These are phyloP conservation scores for Pseudogymnoascus sp. DNA, from an alignment of 2,329 filamentous ascomycete species.

Conservation along the genomic window DNA sequence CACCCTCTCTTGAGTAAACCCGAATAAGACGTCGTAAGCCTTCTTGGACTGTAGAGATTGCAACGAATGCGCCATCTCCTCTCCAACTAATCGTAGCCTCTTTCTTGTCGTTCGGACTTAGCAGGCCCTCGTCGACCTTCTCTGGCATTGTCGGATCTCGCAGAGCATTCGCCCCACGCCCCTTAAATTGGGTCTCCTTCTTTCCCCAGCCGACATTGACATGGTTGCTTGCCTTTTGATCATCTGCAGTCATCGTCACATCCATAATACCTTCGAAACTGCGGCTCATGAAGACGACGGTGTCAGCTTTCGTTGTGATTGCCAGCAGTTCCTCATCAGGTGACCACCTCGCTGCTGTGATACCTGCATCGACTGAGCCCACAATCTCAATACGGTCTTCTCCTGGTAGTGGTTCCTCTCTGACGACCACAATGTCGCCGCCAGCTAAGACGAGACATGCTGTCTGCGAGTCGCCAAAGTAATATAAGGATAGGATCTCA, in stretches of 20 bases:
- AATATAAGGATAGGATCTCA: slow-evolving; percentile 68
- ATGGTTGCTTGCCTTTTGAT: slow-evolving; percentile 81
- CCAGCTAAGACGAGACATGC: slow-evolving; percentile 79
- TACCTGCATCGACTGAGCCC: slow-evolving; percentile 86
- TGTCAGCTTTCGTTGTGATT: slow-evolving; percentile 70
- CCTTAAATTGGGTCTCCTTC: slow-evolving; percentile 95
- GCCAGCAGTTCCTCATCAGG: slow-evolving; percentile 88
- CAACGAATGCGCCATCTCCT: slow-evolving; percentile 85
- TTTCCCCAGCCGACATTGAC: slow-evolving; percentile 98
- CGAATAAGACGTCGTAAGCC: slow-evolving; percentile 69
- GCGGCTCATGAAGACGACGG: slow-evolving; percentile 85
- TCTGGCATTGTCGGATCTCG: slow-evolving; percentile 93
- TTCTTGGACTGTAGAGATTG: slow-evolving; percentile 70
- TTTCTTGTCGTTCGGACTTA: slow-evolving; percentile 67
- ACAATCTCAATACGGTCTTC: slow-evolving; percentile 88
- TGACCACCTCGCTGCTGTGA: slow-evolving; percentile 84
- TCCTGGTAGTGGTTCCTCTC: slow-evolving; percentile 57
- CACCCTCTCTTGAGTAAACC: slow-evolving; percentile 83
- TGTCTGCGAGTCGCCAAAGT: slow-evolving; percentile 71
- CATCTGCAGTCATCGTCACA: slow-evolving; percentile 61
- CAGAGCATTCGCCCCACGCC: slow-evolving; percentile 75
- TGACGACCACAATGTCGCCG: slow-evolving; percentile 81
- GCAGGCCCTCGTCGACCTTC: slow-evolving; percentile 72
- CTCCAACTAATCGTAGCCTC: slow-evolving; percentile 77
- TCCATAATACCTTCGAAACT: slow-evolving; percentile 79